These are phyloP conservation scores for Haplosporangium gracile DNA, from an alignment of 192 early-diverging fungal genomes.

Conservation along the genomic window DNA sequence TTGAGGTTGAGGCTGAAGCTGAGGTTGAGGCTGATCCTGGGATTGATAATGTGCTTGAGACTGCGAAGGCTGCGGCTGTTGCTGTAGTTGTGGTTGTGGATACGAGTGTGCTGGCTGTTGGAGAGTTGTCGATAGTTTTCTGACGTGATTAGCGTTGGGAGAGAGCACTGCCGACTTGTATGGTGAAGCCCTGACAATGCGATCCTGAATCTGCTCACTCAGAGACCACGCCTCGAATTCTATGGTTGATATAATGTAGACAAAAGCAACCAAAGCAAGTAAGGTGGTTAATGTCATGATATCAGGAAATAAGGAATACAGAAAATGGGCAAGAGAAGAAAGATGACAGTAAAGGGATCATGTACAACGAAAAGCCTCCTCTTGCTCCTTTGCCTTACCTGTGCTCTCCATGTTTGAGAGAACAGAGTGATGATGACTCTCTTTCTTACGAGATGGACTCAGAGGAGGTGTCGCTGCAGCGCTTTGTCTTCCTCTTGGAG, in stretches of 20 bases:
- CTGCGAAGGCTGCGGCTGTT: not conserved
- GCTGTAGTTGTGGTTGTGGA: not conserved
- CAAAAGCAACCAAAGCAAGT: not conserved
- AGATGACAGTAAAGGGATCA: not conserved
- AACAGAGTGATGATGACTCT: slow-evolving; percentile 11
- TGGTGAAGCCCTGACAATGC: slow-evolving; percentile 14
- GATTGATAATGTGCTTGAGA: not conserved
- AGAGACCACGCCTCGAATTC: slow-evolving; percentile 52
- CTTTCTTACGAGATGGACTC: slow-evolving; percentile 50
- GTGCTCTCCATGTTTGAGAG: slow-evolving; percentile 33
- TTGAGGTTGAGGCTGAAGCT: not conserved
- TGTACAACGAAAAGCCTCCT: not conserved
- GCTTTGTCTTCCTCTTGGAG: slow-evolving; percentile 4
- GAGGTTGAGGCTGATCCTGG: not conserved
- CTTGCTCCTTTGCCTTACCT: slow-evolving; percentile 9
- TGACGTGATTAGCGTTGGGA: slow-evolving; percentile 4
- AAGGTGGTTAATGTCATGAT: not conserved
- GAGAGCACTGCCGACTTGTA: slow-evolving; percentile 37
- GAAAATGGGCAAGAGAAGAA: not conserved
- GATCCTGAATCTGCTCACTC: slow-evolving; percentile 44
- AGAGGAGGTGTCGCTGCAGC: slow-evolving; percentile 45
- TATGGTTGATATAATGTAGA: not conserved
- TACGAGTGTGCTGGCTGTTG: not conserved
- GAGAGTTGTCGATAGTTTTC: not conserved
- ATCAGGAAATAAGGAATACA: not conserved